Base-by-base conservation (phyloP, 1,284 basidiomycete genomes). In the Apiotrichum mycotoxinovorans region DNA sequence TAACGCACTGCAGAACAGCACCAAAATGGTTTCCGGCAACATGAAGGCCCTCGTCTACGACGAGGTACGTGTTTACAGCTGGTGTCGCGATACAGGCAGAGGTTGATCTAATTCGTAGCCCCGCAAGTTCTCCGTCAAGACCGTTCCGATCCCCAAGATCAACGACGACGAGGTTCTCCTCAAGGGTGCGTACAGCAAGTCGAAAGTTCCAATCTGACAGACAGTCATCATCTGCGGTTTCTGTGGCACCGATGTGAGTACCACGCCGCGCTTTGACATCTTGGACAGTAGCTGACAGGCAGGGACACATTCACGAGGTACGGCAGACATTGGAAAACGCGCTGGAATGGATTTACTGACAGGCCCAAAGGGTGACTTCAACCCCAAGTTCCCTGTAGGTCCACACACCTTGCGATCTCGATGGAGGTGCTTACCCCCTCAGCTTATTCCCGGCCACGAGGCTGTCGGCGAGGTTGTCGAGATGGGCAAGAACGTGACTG, bases 361-460 rank as follows among this genome's bases (percentile, higher is more conserved):
- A 12, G 27, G n/a, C 23, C 22, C 26, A 17, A 45, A 73, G 66
- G 84, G 87, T 66, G 87, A 89, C 75, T 89, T 89, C 76, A 86
- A 87, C 63, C 80, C 86, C 57, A 83, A 82, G 70, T 89, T 88
- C 73, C 87, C 87, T 53, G 68, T 76, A 61, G 67, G 62, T 30
- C 20, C 8, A 5, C 23, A 3, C 9, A 25, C 42, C 20, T 4
- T 42, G 20, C 41, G 34, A n/a, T n/a, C n/a, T n/a, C n/a, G n/a
- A n/a, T n/a, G n/a, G n/a, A n/a, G n/a, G n/a, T n/a, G n/a, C n/a
- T 50, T 23, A 54, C 50, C 52, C 52, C 51, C 25, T 48, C 64
- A 87, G 85, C 80, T 90, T 56, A 86, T 90, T 54, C 88, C 88
- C 23, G 89, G 88, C 9, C 89, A 91, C 68, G 89, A 91, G 77